Evolutionary conservation across 2,329 filamentous ascomycete species (phyloP).

Genomic region (Blastomyces percursus): DNA sequence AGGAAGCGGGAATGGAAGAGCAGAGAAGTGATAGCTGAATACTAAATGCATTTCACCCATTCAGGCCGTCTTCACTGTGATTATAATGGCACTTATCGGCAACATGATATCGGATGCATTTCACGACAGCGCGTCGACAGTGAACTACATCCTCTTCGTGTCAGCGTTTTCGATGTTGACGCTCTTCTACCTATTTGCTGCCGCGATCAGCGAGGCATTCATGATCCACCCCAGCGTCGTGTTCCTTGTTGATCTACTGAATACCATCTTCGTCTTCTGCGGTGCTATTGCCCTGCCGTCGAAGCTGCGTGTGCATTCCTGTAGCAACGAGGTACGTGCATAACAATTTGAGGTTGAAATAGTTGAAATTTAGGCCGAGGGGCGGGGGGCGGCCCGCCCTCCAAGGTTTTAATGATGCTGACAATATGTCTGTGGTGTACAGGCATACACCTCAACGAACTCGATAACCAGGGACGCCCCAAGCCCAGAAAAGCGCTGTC

Average conservation of each 20-base stretch:
- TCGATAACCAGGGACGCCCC: constrained; percentile 36
- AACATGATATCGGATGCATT: constrained; percentile 49
- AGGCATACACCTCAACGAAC: constrained; percentile 35
- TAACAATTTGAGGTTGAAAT: neutral
- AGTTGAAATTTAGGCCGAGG: neutral
- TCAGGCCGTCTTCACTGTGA: constrained; percentile 50
- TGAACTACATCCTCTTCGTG: constrained; percentile 45
- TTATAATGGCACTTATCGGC: constrained; percentile 51
- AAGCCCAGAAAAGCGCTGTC: constrained; percentile 33
- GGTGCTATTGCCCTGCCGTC: constrained; percentile 40
- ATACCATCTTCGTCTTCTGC: constrained; percentile 39
- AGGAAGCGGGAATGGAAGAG: neutral
- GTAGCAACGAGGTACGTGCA: constrained; percentile 35
- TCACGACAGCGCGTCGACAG: constrained; percentile 41
- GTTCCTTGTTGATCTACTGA: constrained; percentile 36
- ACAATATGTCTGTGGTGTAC: neutral
- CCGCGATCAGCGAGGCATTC: constrained; percentile 32
- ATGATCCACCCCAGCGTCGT: constrained; percentile 34
- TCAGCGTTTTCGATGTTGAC: constrained; percentile 39
- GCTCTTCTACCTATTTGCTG: constrained; percentile 39
- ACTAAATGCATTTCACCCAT: constrained; percentile 6
- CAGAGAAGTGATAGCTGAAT: neutral
- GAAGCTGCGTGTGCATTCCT: constrained; percentile 35
- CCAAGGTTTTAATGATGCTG: neutral
- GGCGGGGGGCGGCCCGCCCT: no score